Conservation (phyloP, 2,329 filamentous ascomycete genomes). For the Fusarium longipes region DNA sequence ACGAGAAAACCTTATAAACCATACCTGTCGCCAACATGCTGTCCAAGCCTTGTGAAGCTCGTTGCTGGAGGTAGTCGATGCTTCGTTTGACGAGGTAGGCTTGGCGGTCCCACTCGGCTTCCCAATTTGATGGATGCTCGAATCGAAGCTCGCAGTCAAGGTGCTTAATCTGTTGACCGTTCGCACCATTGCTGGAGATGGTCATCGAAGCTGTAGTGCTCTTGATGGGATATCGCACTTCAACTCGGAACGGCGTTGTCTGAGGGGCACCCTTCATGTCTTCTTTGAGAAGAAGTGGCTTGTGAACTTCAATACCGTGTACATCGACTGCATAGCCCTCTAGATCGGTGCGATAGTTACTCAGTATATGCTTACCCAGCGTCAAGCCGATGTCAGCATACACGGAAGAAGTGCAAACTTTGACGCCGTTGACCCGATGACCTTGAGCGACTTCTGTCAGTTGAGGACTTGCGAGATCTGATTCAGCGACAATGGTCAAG, state of each 20-base stretch:
- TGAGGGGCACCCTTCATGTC: neutral
- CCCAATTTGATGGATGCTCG: constrained; percentile 7
- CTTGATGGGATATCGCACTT: constrained; percentile 3
- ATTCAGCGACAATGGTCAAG: neutral
- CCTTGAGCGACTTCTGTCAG: constrained; percentile 30
- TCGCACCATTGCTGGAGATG: constrained; percentile 10
- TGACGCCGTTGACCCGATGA: constrained; percentile 36
- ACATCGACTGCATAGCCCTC: constrained; percentile 15
- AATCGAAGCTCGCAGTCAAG: neutral
- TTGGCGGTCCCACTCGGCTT: constrained; percentile 39
- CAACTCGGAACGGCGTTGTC: constrained; percentile 5
- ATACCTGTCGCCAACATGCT: constrained; percentile 40
- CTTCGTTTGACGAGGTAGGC: constrained; percentile 72
- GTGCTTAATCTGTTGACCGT: neutral
- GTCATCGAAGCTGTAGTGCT: constrained; percentile 6
- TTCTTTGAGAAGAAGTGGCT: constrained; percentile 12
- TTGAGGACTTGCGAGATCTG: neutral
- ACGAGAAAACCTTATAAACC: constrained; percentile 72
- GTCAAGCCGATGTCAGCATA: constrained; percentile 37
- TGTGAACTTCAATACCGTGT: constrained; percentile 10
- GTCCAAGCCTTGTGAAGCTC: constrained; percentile 34
- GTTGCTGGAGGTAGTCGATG: constrained; percentile 62
- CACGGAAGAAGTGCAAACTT: constrained; percentile 36
- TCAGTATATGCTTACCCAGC: constrained; percentile 18
- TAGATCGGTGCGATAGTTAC: constrained; percentile 16